A percentile compares a stretch with the other conserved stretches of the same genome.
These are phyloP conservation scores for Dendrobium huoshanense DNA, from an alignment of 106 monocot species.

Conservation along the genomic window DNA sequence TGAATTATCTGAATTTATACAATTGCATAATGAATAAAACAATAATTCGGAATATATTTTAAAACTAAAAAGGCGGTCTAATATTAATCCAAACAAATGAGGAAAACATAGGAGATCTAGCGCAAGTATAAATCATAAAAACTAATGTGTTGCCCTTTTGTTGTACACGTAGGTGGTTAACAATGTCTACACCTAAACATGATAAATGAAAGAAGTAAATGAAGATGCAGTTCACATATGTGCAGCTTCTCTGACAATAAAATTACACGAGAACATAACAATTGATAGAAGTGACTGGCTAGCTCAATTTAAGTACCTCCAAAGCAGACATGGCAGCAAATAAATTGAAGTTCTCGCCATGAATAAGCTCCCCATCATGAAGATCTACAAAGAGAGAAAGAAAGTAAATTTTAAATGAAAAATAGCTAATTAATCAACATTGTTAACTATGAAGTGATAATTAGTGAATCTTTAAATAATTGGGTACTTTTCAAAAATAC, in stretches of 20 bases:
- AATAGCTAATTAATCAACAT: slow-evolving; percentile 1
- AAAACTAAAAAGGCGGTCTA: no score
- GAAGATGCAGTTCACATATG: not conserved
- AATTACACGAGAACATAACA: not conserved
- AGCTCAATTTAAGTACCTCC: slow-evolving; percentile 52
- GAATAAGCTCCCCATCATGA: slow-evolving; percentile 91
- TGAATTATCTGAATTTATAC: no score
- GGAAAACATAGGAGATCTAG: not conserved
- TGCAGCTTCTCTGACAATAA: not conserved
- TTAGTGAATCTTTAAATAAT: not conserved
- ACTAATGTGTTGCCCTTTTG: not conserved
- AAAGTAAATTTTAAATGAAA: not conserved
- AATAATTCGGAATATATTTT: no score
- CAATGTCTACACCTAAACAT: not conserved
- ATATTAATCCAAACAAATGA: not conserved
- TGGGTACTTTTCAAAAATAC: not conserved
- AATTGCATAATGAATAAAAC: no score
- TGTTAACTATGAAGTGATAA: not conserved
- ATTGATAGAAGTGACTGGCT: not conserved
- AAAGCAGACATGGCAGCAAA: slow-evolving; percentile 99
- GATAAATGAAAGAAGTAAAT: not conserved
- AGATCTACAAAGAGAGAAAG: slow-evolving; percentile 55
- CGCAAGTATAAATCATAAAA: not conserved
- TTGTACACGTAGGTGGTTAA: not conserved
- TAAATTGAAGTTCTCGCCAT: slow-evolving; percentile 95